These are phyloP conservation scores for Leucoagaricus sp. DNA, from an alignment of 1,284 basidiomycete species.

Conservation along the genomic window DNA sequence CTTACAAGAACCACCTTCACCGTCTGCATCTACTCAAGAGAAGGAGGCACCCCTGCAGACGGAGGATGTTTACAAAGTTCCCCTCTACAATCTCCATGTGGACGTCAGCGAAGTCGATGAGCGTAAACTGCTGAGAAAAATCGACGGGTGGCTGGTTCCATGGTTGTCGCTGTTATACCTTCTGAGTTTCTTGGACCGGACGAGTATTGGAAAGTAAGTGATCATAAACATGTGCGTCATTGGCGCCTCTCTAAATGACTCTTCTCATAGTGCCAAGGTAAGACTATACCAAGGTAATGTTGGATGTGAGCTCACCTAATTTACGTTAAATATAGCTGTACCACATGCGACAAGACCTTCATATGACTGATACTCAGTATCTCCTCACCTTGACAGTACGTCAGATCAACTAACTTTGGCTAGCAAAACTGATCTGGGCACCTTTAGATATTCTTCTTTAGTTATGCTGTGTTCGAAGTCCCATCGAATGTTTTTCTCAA, in stretches of 20 bases:
- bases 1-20: background rate
- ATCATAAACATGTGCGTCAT: background rate
- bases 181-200: conserved; percentile 61
- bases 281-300: conserved; percentile 3
- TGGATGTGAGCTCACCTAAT: background rate
- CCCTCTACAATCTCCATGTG: conserved; percentile 47
- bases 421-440: too few species aligned
- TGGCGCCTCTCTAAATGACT: background rate
- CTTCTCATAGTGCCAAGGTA: conserved; percentile 55
- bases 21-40: conserved; percentile 16
- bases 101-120: conserved; percentile 46
- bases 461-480: conserved; percentile 44
- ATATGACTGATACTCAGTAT: conserved; percentile 53
- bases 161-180: conserved; percentile 65
- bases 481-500: conserved; percentile 58
- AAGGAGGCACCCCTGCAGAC: conserved; percentile 26
- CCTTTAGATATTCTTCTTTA: too few species aligned
- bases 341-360: conserved; percentile 45
- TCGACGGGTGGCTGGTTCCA: conserved; percentile 54
- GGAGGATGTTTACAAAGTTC: conserved; percentile 17
- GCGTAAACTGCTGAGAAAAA: conserved; percentile 46
- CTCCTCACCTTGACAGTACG: conserved; percentile 56
- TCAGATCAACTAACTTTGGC: too few species aligned
- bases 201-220: conserved; percentile 58
- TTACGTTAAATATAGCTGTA: conserved; percentile 41